phyloP scores from a whole-genome alignment of 805 yeast genomes.

The Cyberlindnera mississippiensis region DNA sequence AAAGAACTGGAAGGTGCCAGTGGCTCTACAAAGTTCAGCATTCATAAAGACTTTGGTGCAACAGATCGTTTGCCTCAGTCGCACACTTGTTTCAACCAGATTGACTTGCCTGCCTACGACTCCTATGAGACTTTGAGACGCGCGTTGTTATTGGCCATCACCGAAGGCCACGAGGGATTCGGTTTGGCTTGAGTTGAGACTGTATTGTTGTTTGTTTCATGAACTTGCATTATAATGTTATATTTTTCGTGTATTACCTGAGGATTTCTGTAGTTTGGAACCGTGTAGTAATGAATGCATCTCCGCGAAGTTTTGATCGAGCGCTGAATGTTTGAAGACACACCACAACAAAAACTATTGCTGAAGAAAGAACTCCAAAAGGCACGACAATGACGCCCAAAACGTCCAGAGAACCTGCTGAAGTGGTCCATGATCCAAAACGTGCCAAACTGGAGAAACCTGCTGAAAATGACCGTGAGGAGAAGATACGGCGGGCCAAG shows the following conservation, averaged over 20 bases:
- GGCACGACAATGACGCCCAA: not conserved
- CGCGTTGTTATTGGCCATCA: constrained; percentile 75
- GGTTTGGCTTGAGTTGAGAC: constrained; percentile 58
- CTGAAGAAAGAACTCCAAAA: no score
- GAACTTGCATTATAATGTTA: not conserved
- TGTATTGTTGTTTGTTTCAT: not conserved
- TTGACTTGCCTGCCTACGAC: constrained; percentile 90
- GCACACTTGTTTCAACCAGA: constrained; percentile 95
- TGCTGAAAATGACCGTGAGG: not conserved
- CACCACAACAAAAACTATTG: no score
- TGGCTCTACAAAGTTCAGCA: constrained; percentile 81
- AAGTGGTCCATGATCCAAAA: not conserved
- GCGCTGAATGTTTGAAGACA: not conserved
- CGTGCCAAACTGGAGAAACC: not conserved
- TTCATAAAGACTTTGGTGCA: constrained; percentile 84
- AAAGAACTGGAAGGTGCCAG: constrained; percentile 83
- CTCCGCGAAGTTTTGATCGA: constrained; percentile 1
- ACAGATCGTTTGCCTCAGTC: constrained; percentile 89
- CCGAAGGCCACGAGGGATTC: constrained; percentile 95
- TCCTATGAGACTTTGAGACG: constrained; percentile 82
- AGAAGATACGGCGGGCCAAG: constrained; percentile 9
- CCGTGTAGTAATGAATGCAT: no score
- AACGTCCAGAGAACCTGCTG: not conserved
- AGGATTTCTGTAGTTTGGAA: no score
- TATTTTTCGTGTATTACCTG: no score